phyloP scores from a whole-genome alignment of 495 filamentous ascomycete species.

The Bathelium albidoporum region DNA sequence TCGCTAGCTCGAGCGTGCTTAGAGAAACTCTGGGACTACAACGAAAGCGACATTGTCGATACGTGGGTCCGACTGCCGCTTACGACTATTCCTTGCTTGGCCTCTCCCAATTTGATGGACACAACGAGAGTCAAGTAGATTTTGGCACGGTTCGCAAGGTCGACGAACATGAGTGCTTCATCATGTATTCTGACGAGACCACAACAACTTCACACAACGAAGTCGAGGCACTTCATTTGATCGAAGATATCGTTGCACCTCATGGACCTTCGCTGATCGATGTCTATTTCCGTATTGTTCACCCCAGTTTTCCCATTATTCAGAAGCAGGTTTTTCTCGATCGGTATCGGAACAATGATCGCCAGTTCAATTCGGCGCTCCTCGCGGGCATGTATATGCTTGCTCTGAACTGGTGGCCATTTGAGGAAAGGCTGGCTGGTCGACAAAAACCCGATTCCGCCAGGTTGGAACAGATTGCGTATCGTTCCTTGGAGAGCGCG shows the following conservation, averaged over 20 bases:
- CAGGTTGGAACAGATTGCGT: constrained; percentile 67
- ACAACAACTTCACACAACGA: constrained; percentile 52
- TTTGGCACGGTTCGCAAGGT: constrained; percentile 67
- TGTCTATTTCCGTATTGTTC: constrained; percentile 78
- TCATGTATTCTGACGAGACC: constrained; percentile 59
- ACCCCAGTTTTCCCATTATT: constrained; percentile 83
- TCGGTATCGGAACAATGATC: constrained; percentile 65
- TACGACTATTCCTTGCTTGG: constrained; percentile 65
- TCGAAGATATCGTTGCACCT: constrained; percentile 73
- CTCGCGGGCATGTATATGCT: constrained; percentile 85
- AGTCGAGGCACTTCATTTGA: constrained; percentile 58
- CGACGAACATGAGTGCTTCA: constrained; percentile 73
- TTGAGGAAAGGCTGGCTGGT: constrained; percentile 54
- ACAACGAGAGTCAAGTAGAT: constrained; percentile 58
- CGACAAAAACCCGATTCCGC: constrained; percentile 61
- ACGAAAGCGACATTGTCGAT: constrained; percentile 30
- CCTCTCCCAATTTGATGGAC: constrained; percentile 58
- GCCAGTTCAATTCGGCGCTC: constrained; percentile 70
- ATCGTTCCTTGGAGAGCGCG: constrained; percentile 60
- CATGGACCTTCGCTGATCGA: constrained; percentile 73
- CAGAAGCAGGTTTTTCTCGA: constrained; percentile 81
- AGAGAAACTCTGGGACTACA: constrained; percentile 34
- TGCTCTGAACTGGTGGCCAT: constrained; percentile 81
- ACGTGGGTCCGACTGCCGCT: constrained; percentile 46
- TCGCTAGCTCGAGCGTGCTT: constrained; percentile 10